These are phyloP conservation scores for Diutina pseudorugosa DNA, from an alignment of 1,139 yeast genomes.

Conservation along the genomic window DNA sequence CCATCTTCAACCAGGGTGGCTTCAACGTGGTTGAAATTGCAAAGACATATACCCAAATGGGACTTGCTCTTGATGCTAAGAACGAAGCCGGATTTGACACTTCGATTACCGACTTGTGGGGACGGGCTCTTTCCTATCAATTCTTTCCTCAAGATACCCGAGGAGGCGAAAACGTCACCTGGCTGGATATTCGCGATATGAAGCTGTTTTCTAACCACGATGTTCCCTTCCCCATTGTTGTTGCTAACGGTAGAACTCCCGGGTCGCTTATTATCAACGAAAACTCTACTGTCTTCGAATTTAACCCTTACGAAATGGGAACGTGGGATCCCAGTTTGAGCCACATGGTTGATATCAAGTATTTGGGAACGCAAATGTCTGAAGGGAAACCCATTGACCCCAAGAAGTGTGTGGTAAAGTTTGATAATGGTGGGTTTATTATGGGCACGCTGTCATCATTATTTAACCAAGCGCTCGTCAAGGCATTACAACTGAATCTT, in stretches of 20 bases:
- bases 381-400: constrained; percentile 13
- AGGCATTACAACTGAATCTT: constrained; percentile 6
- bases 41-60: constrained; percentile 16
- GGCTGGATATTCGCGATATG: constrained; percentile 23
- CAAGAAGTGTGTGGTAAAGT: constrained; percentile 36
- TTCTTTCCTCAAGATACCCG: constrained; percentile 19
- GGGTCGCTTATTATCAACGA: constrained; percentile 43
- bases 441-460: constrained; percentile 65
- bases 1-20: constrained; percentile 62
- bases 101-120: constrained; percentile 34
- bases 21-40: constrained; percentile 45
- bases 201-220: constrained; percentile 32
- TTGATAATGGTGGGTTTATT: constrained; percentile 64
- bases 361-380: constrained; percentile 37
- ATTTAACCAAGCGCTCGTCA: constrained; percentile 42
- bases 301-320: constrained; percentile 60
- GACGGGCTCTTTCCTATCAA: constrained; percentile 27
- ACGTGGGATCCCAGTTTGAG: constrained; percentile 46
- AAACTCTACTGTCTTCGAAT: constrained; percentile 37
- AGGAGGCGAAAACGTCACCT: constrained; percentile 16
- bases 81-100: constrained; percentile 23
- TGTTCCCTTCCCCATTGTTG: constrained; percentile 79
- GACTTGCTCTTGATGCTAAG: constrained; percentile 16
- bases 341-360: constrained; percentile 40
- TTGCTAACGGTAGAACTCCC: constrained; percentile 72